A percentile compares a stretch with the other conserved stretches of the same genome.
Conservation (phyloP, 352 stramenopile genomes). For the Globisporangium lucens region DNA sequence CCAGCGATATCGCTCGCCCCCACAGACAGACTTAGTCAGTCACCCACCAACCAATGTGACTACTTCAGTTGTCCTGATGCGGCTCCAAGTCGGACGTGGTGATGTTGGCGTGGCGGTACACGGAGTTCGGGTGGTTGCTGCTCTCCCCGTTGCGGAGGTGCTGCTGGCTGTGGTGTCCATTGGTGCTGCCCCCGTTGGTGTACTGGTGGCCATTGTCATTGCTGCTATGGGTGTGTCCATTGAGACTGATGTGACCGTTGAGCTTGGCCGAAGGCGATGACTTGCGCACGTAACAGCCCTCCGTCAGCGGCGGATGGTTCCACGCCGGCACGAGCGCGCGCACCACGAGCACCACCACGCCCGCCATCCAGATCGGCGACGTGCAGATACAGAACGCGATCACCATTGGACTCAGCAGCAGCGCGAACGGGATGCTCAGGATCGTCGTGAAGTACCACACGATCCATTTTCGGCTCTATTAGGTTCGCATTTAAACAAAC, state of each 20-base stretch:
- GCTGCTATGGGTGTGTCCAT: not conserved
- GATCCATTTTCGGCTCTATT: conserved; percentile 51
- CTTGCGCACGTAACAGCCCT: conserved; percentile 39
- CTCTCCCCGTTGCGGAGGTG: conserved; percentile 34
- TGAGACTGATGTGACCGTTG: conserved; percentile 3
- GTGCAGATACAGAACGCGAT: conserved; percentile 77
- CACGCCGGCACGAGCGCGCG: conserved; percentile 38
- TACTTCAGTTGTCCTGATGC: not conserved
- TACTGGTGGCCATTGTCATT: conserved; percentile 1
- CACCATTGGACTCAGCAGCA: conserved; percentile 71
- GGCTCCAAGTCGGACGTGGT: conserved; percentile 6
- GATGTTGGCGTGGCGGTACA: conserved; percentile 35
- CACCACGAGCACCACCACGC: conserved; percentile 51
- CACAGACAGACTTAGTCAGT: not conserved
- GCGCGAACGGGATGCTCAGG: conserved; percentile 67
- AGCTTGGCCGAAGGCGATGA: conserved; percentile 15
- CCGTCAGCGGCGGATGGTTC: conserved; percentile 28
- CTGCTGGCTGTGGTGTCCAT: conserved; percentile 12
- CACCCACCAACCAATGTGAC: not conserved
- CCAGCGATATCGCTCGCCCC: not conserved
- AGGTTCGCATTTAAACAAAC: not conserved
- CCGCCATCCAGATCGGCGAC: conserved; percentile 72
- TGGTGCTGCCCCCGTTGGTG: not conserved
- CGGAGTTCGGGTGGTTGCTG: conserved; percentile 43
- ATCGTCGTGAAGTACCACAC: conserved; percentile 66